These are phyloP conservation scores for Zygoascus tannicola DNA, from an alignment of 805 yeast genomes.

Conservation along the genomic window DNA sequence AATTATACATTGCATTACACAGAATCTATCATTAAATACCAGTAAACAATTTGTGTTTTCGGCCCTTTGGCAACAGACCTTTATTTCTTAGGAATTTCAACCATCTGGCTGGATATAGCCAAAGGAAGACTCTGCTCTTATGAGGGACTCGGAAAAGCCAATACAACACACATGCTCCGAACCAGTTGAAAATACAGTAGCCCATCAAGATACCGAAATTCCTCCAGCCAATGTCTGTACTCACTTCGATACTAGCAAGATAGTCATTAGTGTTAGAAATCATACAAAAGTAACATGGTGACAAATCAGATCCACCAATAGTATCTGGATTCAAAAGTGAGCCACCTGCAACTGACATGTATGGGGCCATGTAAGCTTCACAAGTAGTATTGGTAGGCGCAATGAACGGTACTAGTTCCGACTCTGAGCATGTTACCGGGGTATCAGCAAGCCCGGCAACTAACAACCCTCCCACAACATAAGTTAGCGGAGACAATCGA, in stretches of 20 bases:
- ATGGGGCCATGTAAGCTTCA: conserved; percentile 39
- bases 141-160: conserved; percentile 22
- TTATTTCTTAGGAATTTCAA: not conserved
- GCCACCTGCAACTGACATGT: conserved; percentile 38
- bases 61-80: not conserved
- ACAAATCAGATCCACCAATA: conserved; percentile 26
- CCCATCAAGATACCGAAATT: conserved; percentile 55
- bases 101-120: not conserved
- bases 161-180: conserved; percentile 23
- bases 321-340: conserved; percentile 35
- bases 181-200: conserved; percentile 47
- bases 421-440: conserved; percentile 38
- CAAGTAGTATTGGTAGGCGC: conserved; percentile 55
- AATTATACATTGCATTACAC: not conserved
- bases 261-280: conserved; percentile 34
- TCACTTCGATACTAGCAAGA: conserved; percentile 35
- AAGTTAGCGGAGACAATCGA: conserved; percentile 61
- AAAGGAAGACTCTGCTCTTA: not conserved
- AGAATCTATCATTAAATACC: not conserved
- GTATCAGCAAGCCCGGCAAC: conserved; percentile 48
- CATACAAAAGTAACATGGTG: conserved; percentile 35
- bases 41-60: too few relatives aligned
- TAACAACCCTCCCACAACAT: conserved; percentile 47
- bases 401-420: conserved; percentile 41
- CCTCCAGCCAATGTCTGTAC: conserved; percentile 51